Percentiles rank a stretch among this genome's conserved stretches.
Evolutionary conservation across 306 rosid species (phyloP).

Genomic region (Urtica urens): DNA sequence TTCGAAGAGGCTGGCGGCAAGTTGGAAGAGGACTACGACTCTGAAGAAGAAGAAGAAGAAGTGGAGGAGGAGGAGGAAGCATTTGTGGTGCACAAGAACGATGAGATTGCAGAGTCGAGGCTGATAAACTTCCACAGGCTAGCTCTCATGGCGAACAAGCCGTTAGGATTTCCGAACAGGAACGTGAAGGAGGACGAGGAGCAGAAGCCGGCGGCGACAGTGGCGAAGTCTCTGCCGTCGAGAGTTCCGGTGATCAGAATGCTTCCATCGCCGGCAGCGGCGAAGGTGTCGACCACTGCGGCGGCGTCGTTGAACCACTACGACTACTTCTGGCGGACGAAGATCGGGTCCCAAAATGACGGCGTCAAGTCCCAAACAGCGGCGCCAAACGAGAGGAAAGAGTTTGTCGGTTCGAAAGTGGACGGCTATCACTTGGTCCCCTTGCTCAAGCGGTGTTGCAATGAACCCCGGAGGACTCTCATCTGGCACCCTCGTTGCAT

Average conservation of each 20-base stretch:
- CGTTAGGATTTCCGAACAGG: slow-evolving; percentile 31
- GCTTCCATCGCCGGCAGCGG: slow-evolving; percentile 24
- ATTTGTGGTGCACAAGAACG: background rate
- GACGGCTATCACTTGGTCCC: slow-evolving; percentile 43
- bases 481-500: slow-evolving; percentile 72
- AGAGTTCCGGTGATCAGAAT: slow-evolving; percentile 29
- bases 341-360: background rate
- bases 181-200: slow-evolving; percentile 15
- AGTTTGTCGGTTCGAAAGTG: slow-evolving; percentile 49
- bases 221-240: slow-evolving; percentile 54
- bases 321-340: slow-evolving; percentile 52
- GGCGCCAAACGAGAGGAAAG: slow-evolving; percentile 10
- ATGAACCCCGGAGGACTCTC: slow-evolving; percentile 57
- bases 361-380: background rate
- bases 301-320: slow-evolving; percentile 45
- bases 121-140: slow-evolving; percentile 30
- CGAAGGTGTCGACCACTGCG: slow-evolving; percentile 21
- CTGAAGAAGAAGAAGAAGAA: background rate
- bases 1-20: slow-evolving; percentile 7
- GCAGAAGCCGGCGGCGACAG: slow-evolving; percentile 5
- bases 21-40: slow-evolving; percentile 13
- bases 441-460: slow-evolving; percentile 58
- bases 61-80: slow-evolving; percentile 20
- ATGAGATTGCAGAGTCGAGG: slow-evolving; percentile 20
- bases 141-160: slow-evolving; percentile 38